Conservation (phyloP, 2,329 filamentous ascomycete species). For the Hymenoscyphus fraxineus region DNA sequence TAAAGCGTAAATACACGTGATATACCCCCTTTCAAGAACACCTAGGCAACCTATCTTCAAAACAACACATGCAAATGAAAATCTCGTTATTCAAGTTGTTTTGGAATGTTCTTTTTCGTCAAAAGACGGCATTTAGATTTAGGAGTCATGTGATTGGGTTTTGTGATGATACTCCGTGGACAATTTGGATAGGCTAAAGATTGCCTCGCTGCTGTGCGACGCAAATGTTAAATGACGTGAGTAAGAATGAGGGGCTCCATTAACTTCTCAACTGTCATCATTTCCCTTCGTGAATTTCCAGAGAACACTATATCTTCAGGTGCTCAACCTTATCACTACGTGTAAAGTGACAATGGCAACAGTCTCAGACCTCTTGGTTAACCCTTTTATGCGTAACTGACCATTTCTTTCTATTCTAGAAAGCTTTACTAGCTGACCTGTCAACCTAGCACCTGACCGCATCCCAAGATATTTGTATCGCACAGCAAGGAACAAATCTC, state of each 20-base stretch:
- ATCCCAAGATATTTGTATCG: background rate
- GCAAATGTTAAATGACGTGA: background rate
- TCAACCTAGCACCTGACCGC: background rate
- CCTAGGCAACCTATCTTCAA: no score
- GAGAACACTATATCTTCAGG: no score
- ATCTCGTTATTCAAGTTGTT: no score
- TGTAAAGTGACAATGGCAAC: no score
- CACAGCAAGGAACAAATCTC: background rate
- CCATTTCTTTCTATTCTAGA: background rate
- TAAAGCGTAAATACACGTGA: no score
- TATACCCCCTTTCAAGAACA: no score
- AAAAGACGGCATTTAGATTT: no score
- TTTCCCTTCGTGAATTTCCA: background rate
- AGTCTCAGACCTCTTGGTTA: background rate
- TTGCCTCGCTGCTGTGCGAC: background rate
- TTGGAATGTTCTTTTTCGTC: no score
- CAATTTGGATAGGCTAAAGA: background rate
- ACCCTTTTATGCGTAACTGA: background rate
- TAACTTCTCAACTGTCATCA: background rate
- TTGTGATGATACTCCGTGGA: background rate
- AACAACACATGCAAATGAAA: no score
- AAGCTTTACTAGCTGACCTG: background rate
- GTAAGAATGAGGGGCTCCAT: background rate
- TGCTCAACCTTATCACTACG: no score
- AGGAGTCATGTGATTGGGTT: background rate